phyloP scores from a whole-genome alignment of 768 basidiomycete species.

The Boletus huronensis region DNA sequence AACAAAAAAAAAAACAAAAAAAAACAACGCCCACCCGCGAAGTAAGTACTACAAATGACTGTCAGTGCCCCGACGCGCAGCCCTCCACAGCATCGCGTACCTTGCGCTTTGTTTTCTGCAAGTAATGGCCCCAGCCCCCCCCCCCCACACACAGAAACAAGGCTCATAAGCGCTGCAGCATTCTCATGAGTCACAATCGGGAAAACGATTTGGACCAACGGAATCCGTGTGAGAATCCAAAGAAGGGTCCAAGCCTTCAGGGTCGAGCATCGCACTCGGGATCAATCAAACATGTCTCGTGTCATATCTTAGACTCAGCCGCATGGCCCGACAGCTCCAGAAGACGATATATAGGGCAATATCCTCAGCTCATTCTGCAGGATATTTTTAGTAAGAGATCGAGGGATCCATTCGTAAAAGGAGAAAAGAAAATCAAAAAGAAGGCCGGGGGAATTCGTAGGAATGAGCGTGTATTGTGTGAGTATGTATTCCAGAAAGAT shows the following conservation, averaged over 20 bases:
- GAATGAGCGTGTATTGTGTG: constrained; percentile 29
- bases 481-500: constrained; percentile 28
- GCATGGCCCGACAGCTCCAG: neutral
- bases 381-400: constrained; percentile 7
- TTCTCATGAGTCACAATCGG: constrained; percentile 11
- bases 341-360: neutral
- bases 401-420: constrained; percentile 18
- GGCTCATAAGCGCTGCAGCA: neutral
- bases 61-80: too few relatives aligned
- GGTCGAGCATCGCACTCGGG: constrained; percentile 1
- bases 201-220: constrained; percentile 4
- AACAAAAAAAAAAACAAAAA: neutral
- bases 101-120: constrained; percentile 9
- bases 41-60: too few relatives aligned
- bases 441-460: constrained; percentile 8
- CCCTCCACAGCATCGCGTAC: constrained; percentile 8
- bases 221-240: constrained; percentile 15
- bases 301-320: neutral
- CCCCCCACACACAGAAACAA: constrained; percentile 8
- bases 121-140: neutral
- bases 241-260: neutral
- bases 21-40: too few relatives aligned
- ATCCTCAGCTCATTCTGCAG: neutral
- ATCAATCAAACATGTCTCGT: neutral
- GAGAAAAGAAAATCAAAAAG: neutral